phyloP scores from a whole-genome alignment of 257 asterid genomes.

The Rehmannia glutinosa region DNA sequence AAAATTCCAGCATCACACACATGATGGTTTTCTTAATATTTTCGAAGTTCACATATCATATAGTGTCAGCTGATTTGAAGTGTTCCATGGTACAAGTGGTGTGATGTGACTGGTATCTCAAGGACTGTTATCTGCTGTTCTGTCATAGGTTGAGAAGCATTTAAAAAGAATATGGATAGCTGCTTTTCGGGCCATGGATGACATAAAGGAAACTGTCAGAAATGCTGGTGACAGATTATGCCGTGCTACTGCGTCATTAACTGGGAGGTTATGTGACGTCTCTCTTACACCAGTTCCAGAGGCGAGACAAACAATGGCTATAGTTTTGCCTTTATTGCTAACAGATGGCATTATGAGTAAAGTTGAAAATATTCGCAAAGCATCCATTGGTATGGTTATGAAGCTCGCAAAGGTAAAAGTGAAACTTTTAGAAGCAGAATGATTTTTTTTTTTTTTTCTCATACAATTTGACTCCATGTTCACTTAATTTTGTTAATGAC shows the following conservation, averaged over 20 bases:
- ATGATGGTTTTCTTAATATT: neutral
- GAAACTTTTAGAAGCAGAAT: conserved; percentile 8
- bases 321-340: conserved; percentile 76
- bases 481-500: neutral
- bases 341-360: conserved; percentile 96
- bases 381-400: conserved; percentile 82
- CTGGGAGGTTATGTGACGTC: conserved; percentile 82
- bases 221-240: conserved; percentile 92
- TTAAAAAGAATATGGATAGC: conserved; percentile 79
- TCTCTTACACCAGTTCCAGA: conserved; percentile 83
- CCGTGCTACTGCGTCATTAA: conserved; percentile 79
- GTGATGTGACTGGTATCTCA: neutral
- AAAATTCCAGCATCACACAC: neutral
- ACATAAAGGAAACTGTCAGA: conserved; percentile 95
- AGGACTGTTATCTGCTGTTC: conserved; percentile 15
- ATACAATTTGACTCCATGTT: conserved; percentile 7
- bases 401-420: conserved; percentile 77
- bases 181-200: conserved; percentile 98
- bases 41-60: conserved; percentile 15
- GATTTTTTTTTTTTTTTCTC: neutral
- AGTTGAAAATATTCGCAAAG: conserved; percentile 87
- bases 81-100: conserved; percentile 5
- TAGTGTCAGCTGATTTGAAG: conserved; percentile 7
- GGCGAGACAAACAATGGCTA: conserved; percentile 77
- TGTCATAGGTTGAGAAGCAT: conserved; percentile 76